phyloP scores from a whole-genome alignment of 768 basidiomycete genomes.

The Leccinellum albellum region DNA sequence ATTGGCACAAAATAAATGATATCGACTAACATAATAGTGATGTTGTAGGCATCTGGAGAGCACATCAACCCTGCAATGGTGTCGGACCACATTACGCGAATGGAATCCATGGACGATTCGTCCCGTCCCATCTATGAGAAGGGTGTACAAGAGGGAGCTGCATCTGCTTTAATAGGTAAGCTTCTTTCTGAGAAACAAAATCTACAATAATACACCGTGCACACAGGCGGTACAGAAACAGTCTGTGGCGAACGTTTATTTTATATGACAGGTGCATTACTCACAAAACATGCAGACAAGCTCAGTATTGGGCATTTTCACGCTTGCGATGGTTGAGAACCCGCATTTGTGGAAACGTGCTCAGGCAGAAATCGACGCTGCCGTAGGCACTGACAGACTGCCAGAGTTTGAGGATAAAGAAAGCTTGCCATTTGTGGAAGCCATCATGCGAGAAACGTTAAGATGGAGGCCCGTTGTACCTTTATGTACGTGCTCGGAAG shows the following conservation, averaged over 20 bases:
- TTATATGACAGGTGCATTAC: neutral
- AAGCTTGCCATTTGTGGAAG: neutral
- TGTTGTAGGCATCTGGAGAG: neutral
- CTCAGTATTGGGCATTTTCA: neutral
- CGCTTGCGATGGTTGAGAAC: neutral
- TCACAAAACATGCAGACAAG: neutral
- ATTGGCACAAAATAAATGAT: neutral
- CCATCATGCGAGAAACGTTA: neutral
- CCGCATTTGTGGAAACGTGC: neutral
- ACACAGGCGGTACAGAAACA: neutral
- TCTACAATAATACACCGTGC: neutral
- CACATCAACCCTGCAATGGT: neutral
- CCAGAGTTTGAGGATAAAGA: neutral
- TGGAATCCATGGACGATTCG: neutral
- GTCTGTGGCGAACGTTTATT: neutral
- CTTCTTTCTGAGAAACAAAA: neutral
- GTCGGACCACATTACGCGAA: neutral
- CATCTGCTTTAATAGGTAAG: neutral
- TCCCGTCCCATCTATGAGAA: neutral
- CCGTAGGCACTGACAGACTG: neutral
- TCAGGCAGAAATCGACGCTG: neutral
- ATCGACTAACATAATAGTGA: neutral
- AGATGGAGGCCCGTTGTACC: neutral
- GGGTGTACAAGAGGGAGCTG: neutral
- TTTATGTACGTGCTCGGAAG: neutral